Evolutionary conservation across 495 filamentous ascomycete genomes (phyloP), one percentile per base, ranked within the genome.

Genomic region (Chaetomidium leptoderma): DNA sequence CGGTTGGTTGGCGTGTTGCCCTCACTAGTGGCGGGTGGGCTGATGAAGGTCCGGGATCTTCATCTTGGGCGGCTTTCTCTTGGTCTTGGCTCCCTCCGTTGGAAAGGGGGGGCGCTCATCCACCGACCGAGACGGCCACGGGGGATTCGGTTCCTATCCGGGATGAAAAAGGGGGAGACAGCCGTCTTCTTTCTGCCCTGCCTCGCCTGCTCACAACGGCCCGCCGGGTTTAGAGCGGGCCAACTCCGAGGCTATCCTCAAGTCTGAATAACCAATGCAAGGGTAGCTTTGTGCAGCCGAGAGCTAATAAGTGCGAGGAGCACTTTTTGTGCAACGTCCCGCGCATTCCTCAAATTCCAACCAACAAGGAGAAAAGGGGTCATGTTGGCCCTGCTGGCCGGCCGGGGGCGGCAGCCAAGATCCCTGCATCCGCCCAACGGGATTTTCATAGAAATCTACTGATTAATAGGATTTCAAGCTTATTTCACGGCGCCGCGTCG

Each of bases 381-480:
- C n/a, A n/a, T n/a, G 50, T 55, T 55, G 55, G 60, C 49, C 35
- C 1, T 39, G n/a, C n/a, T n/a, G n/a, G n/a, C n/a, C n/a, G 43
- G n/a, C 26, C 53, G 11, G 39, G 36, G 46, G 32, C 23, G 27
- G 33, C 33, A 23, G n/a, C 54, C 21, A 49, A 21, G 49, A 64
- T 36, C 63, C 63, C 46, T 63, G 63, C 54, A 61, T 51, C 51
- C 13, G 44, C 55, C 43, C n/a, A 53, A 50, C 59, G 59, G 61
- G 53, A 55, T 65, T 66, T 63, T 51, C 58, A 69, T 65, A 62
- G 68, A 37, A 67, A 65, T 62, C 53, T n/a, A n/a, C n/a, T n/a
- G n/a, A n/a, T n/a, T 50, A 60, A 58, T 58, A 58, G 61, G 49
- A 67, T 64, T 65, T 65, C 68, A 68, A 70, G 66, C 68, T 70